Conservation (phyloP, 2,329 filamentous ascomycete genomes). For the Pseudogymnoascus sp. region DNA sequence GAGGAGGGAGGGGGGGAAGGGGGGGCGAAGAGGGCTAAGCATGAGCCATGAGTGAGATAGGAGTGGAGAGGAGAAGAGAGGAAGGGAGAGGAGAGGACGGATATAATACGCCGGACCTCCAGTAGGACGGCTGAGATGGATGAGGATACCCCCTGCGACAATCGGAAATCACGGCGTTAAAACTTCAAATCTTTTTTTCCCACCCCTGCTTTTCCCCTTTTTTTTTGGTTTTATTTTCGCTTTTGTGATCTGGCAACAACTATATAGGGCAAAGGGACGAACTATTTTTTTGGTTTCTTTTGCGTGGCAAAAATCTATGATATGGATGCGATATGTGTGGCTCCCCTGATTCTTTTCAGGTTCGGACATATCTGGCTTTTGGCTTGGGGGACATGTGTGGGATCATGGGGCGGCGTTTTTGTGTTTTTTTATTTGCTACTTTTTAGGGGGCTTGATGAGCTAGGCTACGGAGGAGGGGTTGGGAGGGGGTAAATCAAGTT, state of each 20-base stretch:
- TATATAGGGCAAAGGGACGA: neutral
- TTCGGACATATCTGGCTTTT: neutral
- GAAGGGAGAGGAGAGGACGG: neutral
- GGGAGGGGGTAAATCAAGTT: neutral
- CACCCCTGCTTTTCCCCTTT: neutral
- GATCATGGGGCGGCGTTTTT: neutral
- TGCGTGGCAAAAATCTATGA: neutral
- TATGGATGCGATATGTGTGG: neutral
- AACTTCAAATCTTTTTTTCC: neutral
- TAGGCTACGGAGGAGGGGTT: neutral
- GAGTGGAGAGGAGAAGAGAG: neutral
- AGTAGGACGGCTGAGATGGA: neutral
- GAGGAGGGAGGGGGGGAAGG: constrained; percentile 21
- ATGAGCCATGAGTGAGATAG: constrained; percentile 13
- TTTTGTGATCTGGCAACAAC: neutral
- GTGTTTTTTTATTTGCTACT: neutral
- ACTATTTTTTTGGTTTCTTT: neutral
- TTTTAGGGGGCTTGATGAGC: neutral
- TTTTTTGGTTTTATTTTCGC: neutral
- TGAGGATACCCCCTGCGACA: neutral
- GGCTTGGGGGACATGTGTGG: neutral
- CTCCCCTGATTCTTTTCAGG: neutral
- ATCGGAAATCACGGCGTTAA: neutral
- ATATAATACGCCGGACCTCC: neutral
- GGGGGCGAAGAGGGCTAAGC: constrained; percentile 24